Evolutionary conservation across 768 basidiomycete species (phyloP), one percentile per base, ranked within the genome.

Genomic region (Inosperma sp.): DNA sequence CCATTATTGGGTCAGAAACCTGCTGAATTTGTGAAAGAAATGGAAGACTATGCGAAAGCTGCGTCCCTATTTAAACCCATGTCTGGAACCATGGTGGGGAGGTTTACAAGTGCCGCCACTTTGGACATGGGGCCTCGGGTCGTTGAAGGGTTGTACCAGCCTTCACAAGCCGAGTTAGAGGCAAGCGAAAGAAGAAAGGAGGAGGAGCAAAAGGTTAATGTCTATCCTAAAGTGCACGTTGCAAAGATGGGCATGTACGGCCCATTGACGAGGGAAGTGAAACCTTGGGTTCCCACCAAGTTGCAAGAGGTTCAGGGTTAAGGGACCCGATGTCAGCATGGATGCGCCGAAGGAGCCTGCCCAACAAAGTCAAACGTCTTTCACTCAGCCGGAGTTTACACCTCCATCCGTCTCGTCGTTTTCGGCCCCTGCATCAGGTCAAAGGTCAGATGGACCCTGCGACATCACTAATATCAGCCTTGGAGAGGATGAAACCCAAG

Each of bases 221-320:
- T 86, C 56, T 84, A 78, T 14, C 91, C 93, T 4, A 84, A 84
- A 60, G 83, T 79, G 57, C 74, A 88, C 56, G 94, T 96, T 0
- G 93, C 91, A 8, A 74, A 78, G 23, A 65, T 86, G 64, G 93
- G 92, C 21, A 93, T 95, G 88, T 98, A 85, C 62, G 96, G 96
- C 0, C 73, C 79, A 12, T 69, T 94, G 65, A 99, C 96, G 26
- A 73, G 95, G 31, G 87, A 88, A 55, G 70, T 75, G 27, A 75
- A 69, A 49, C 65, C 76, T 0, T 98, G 92, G 86, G 82, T 83
- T 60, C 96, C 96, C 2, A 81, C 81, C n/a, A 76, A 76, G 46
- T 69, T 97, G 93, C 71, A 96, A 95, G 67, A 81, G 95, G 26
- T 97, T 98, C 65, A 87, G 89, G 0, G 87, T 98, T 29, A 87